A percentile compares a stretch with the other conserved stretches of the same genome.
phyloP scores from a whole-genome alignment of 2,329 filamentous ascomycete genomes.

The Neonectria magnoliae region DNA sequence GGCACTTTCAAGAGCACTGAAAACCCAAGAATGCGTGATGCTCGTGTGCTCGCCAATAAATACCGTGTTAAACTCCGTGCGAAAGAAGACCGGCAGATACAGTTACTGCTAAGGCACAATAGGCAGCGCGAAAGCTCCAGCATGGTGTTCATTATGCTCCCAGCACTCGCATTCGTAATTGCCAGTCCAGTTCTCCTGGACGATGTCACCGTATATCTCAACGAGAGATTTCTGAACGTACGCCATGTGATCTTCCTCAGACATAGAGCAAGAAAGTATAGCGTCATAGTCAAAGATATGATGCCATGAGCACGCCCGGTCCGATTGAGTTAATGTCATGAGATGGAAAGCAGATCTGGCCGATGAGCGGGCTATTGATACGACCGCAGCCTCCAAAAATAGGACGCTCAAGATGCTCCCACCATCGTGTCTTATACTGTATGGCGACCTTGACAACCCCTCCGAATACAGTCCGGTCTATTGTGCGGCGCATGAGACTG shows the following conservation, averaged over 20 bases:
- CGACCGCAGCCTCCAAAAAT: slow-evolving; percentile 54
- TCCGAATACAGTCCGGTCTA: slow-evolving; percentile 39
- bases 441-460: slow-evolving; percentile 56
- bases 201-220: slow-evolving; percentile 48
- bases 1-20: slow-evolving; percentile 62
- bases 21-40: slow-evolving; percentile 68
- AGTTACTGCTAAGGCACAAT: slow-evolving; percentile 65
- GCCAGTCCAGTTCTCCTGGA: slow-evolving; percentile 65
- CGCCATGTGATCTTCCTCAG: slow-evolving; percentile 35
- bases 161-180: slow-evolving; percentile 67
- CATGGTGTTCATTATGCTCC: slow-evolving; percentile 65
- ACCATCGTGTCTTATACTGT: slow-evolving; percentile 63
- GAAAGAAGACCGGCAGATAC: slow-evolving; percentile 68
- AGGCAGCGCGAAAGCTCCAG: slow-evolving; percentile 64
- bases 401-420: slow-evolving; percentile 42
- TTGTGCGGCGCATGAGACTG: slow-evolving; percentile 39
- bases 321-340: slow-evolving; percentile 33
- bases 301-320: slow-evolving; percentile 28
- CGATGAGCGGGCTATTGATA: slow-evolving; percentile 22
- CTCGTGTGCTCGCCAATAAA: slow-evolving; percentile 51
- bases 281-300: slow-evolving; percentile 34
- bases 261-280: slow-evolving; percentile 28
- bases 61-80: slow-evolving; percentile 61
- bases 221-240: slow-evolving; percentile 27
- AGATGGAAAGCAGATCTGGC: slow-evolving; percentile 34